phyloP scores from a whole-genome alignment of 768 basidiomycete species.

The Agaricus subrufescens region DNA sequence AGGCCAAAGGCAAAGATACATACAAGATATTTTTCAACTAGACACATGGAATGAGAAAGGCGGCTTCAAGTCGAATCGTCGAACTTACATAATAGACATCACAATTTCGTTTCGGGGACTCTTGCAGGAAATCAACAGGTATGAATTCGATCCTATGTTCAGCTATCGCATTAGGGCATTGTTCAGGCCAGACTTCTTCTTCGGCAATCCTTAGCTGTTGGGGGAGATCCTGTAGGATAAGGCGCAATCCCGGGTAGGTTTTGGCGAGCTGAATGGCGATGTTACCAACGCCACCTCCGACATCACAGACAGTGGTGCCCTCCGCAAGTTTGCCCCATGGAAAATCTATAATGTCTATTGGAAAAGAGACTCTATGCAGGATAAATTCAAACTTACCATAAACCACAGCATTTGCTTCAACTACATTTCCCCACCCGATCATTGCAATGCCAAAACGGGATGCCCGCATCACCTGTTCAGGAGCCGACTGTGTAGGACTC shows the following conservation, averaged over 20 bases:
- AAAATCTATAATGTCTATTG: conserved; percentile 19
- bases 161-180: conserved; percentile 30
- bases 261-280: conserved; percentile 30
- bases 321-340: conserved; percentile 25
- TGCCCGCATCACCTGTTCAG: background rate
- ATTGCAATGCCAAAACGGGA: conserved; percentile 27
- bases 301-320: conserved; percentile 31
- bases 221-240: conserved; percentile 33
- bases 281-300: conserved; percentile 36
- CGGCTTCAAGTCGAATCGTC: background rate
- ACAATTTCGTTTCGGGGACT: conserved; percentile 29
- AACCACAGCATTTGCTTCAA: conserved; percentile 22
- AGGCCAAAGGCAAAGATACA: background rate
- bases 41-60: conserved; percentile 14
- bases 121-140: conserved; percentile 35
- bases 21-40: background rate
- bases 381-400: conserved; percentile 14
- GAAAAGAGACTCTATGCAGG: background rate
- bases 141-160: conserved; percentile 31
- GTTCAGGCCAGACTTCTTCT: conserved; percentile 29
- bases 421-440: conserved; percentile 27
- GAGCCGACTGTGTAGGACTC: background rate
- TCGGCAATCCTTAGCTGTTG: conserved; percentile 24
- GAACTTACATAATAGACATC: conserved; percentile 38
- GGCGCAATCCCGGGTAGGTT: conserved; percentile 25